Base-by-base conservation (phyloP, 768 basidiomycete genomes). In the Steccherinum ochraceum region DNA sequence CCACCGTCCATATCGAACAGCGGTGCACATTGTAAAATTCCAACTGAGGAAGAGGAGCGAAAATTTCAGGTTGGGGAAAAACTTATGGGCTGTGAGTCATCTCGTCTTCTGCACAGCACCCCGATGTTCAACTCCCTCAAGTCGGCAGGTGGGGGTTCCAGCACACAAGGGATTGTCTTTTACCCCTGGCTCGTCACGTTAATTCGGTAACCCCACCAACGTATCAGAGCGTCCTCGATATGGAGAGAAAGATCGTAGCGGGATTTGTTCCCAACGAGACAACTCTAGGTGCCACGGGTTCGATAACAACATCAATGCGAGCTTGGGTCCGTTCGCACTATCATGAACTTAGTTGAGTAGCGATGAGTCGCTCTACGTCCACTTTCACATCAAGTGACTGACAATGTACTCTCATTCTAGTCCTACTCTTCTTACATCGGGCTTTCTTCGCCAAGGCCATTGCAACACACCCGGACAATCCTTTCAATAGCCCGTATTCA, bases 1-100 rank as follows among this genome's bases (percentile, higher is more conserved):
- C 85, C 85, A 0, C 84, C 86, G 0, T 75, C 79, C 1, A 79
- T 86, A 51, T 76, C 76, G 2, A 69, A 78, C 2, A 70, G 77
- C 1, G 84, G 80, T 52, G 68, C 81, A 39, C 81, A 86, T 62
- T 85, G 83, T 58, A 69, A 67, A 39, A 78, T 72, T 53, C 85
- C 84, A 1, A 67, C 72, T 19, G 62, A 66, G 18, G 67, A 71
- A 40, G 79, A 81, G 26, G 77, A 80, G 57, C 55, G 58, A n/a
- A 45, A 62, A 12, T 78, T 69, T 52, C 49, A 56, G 27, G 61
- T 67, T 7, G 51, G 46, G 11, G 65, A 64, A 44, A 51, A 54
- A 12, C 49, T 50, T 18, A 23, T 43, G 21, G 52, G 58, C n/a
- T 63, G 57, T 55, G 47, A 50, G 45, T 61, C 23, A 4, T 23